phyloP scores from a whole-genome alignment of 139 green algal species.

The Coccomyxa sp. region DNA sequence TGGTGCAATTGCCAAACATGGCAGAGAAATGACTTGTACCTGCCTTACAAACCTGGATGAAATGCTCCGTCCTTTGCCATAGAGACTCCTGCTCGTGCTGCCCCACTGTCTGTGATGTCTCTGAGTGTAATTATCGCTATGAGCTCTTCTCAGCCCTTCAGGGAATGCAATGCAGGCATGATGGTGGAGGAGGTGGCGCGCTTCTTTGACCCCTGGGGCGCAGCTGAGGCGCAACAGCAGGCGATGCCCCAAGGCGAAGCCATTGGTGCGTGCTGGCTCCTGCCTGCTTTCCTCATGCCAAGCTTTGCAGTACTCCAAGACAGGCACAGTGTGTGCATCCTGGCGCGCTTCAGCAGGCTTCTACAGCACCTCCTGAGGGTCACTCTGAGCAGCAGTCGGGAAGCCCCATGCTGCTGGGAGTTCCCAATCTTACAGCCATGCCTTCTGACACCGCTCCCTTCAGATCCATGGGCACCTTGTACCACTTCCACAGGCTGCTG shows the following conservation, averaged over 20 bases:
- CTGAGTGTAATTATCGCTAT: neutral
- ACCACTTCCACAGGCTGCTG: neutral
- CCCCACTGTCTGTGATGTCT: neutral
- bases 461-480: too few species aligned
- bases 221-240: neutral
- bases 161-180: conserved; percentile 20
- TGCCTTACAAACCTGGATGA: neutral
- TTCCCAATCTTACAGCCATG: too few species aligned
- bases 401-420: too few species aligned
- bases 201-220: conserved; percentile 36
- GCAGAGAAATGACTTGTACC: neutral
- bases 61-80: neutral
- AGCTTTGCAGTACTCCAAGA: too few species aligned
- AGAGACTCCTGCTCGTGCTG: neutral
- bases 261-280: conserved; percentile 7
- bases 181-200: conserved; percentile 39
- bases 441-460: too few species aligned
- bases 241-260: conserved; percentile 18
- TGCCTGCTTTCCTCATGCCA: too few species aligned
- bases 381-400: too few species aligned
- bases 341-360: too few species aligned
- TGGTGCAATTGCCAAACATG: neutral
- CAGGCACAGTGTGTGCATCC: too few species aligned
- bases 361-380: too few species aligned
- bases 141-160: too few species aligned